These are phyloP conservation scores for Suillus tomentosus DNA, from an alignment of 768 basidiomycete species.

Conservation along the genomic window DNA sequence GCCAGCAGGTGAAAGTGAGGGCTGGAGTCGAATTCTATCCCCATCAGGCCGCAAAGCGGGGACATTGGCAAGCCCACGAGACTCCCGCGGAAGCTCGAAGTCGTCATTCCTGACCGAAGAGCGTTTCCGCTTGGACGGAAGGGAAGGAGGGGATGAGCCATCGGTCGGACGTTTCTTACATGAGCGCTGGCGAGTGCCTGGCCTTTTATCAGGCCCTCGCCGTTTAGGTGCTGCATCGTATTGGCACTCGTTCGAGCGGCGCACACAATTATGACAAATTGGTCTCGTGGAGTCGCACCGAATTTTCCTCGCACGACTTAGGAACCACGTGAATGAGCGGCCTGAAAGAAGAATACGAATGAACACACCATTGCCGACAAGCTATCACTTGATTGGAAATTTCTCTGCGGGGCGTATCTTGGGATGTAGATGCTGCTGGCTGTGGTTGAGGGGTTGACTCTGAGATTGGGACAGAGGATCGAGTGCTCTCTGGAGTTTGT, in stretches of 20 bases:
- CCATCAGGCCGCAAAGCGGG: slow-evolving; percentile 28
- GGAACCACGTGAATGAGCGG: slow-evolving; percentile 32
- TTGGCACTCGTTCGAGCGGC: slow-evolving; percentile 74
- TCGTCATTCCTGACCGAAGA: slow-evolving; percentile 36
- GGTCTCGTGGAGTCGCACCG: slow-evolving; percentile 84
- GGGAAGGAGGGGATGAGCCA: slow-evolving; percentile 50
- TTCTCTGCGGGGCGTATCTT: slow-evolving; percentile 49
- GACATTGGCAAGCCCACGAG: slow-evolving; percentile 28
- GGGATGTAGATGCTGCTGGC: slow-evolving; percentile 33
- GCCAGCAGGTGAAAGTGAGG: slow-evolving; percentile 34
- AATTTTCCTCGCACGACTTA: slow-evolving; percentile 82
- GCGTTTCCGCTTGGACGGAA: slow-evolving; percentile 58
- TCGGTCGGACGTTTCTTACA: slow-evolving; percentile 78
- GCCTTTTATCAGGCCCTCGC: slow-evolving; percentile 83
- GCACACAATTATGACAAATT: slow-evolving; percentile 78
- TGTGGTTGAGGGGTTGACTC: slow-evolving; percentile 43
- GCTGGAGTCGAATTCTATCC: slow-evolving; percentile 29
- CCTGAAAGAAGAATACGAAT: slow-evolving; percentile 29
- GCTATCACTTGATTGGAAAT: slow-evolving; percentile 75
- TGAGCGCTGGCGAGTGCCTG: slow-evolving; percentile 79
- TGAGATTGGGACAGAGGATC: slow-evolving; percentile 44
- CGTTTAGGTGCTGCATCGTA: slow-evolving; percentile 82
- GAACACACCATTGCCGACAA: slow-evolving; percentile 78
- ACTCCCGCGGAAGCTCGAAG: slow-evolving; percentile 25
- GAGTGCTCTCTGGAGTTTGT: slow-evolving; percentile 26